Percentiles rank a stretch among this genome's conserved stretches.
These are phyloP conservation scores for Talaromyces rugulosus DNA, from an alignment of 2,329 filamentous ascomycete genomes.

Conservation along the genomic window DNA sequence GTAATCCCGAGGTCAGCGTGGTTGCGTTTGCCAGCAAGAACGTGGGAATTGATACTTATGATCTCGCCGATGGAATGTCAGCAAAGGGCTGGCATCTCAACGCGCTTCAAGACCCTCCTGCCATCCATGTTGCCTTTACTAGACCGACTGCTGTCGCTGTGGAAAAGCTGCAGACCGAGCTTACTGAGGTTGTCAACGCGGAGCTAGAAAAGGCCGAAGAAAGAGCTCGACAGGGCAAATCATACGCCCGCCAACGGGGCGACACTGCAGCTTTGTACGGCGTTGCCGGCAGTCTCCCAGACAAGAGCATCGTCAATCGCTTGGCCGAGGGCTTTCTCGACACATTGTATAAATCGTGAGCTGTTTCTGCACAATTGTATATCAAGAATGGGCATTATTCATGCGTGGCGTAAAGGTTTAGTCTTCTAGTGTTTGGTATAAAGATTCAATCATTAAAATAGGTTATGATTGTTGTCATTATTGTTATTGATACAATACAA, in stretches of 20 bases:
- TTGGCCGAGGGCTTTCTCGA: constrained; percentile 88
- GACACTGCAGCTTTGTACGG: constrained; percentile 89
- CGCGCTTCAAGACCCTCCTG: constrained; percentile 83
- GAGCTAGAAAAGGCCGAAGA: constrained; percentile 79
- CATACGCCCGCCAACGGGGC: constrained; percentile 47
- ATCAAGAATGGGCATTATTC: not conserved
- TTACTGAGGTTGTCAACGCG: constrained; percentile 54
- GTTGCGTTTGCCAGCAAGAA: constrained; percentile 78
- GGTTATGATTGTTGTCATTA: not conserved
- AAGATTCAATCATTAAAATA: not conserved
- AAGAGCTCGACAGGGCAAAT: constrained; percentile 58
- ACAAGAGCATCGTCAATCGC: constrained; percentile 91
- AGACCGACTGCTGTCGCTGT: constrained; percentile 77
- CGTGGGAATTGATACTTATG: constrained; percentile 77
- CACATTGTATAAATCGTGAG: constrained; percentile 76
- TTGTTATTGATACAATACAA: constrained; percentile 3
- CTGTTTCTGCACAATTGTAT: not conserved
- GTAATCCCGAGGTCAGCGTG: constrained; percentile 82
- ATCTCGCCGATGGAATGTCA: constrained; percentile 85
- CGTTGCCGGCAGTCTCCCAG: constrained; percentile 88
- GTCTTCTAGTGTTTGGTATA: not conserved
- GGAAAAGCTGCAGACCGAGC: constrained; percentile 72
- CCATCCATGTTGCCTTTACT: constrained; percentile 91
- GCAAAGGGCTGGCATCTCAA: constrained; percentile 91
- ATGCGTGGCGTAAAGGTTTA: not conserved